Percentiles rank a stretch among this genome's conserved stretches.
Conservation (phyloP, 306 rosid species). For the Quercus dentata region DNA sequence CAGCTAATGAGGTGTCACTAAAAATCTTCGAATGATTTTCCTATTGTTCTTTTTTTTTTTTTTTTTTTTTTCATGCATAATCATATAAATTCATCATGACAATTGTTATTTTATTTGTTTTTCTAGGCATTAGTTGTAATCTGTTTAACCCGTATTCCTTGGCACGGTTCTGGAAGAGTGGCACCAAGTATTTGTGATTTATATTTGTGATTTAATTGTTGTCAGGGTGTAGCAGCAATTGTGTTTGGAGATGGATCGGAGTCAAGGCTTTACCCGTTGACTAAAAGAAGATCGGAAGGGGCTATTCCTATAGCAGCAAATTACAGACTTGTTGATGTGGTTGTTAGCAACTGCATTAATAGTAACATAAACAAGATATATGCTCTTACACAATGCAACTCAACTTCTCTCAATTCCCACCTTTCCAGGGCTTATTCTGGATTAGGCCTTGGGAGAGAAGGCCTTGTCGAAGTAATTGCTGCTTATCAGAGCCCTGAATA, state of each 20-base stretch:
- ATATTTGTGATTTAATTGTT: background rate
- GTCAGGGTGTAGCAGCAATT: constrained; percentile 35
- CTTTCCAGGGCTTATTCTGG: constrained; percentile 36
- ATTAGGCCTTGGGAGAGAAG: constrained; percentile 17
- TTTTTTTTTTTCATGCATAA: background rate
- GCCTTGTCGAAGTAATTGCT: constrained; percentile 32
- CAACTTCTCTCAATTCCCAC: constrained; percentile 46
- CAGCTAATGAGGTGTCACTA: background rate
- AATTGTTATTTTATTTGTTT: background rate
- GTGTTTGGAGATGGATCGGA: constrained; percentile 37
- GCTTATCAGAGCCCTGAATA: constrained; percentile 37
- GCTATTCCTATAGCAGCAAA: constrained; percentile 44
- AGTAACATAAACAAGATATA: constrained; percentile 31
- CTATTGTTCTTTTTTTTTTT: background rate
- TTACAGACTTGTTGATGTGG: constrained; percentile 38
- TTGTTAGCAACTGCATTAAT: constrained; percentile 44
- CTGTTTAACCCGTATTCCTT: background rate
- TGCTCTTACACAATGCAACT: constrained; percentile 44
- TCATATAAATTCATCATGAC: background rate
- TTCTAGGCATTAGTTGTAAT: background rate
- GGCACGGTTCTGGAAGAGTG: background rate
- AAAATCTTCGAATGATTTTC: background rate
- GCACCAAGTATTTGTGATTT: background rate
- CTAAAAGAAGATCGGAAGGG: constrained; percentile 40
- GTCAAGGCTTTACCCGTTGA: constrained; percentile 36